Evolutionary conservation across 768 basidiomycete species (phyloP), one percentile per base, ranked within the genome.

Genomic region (Lepiota subincarnata): DNA sequence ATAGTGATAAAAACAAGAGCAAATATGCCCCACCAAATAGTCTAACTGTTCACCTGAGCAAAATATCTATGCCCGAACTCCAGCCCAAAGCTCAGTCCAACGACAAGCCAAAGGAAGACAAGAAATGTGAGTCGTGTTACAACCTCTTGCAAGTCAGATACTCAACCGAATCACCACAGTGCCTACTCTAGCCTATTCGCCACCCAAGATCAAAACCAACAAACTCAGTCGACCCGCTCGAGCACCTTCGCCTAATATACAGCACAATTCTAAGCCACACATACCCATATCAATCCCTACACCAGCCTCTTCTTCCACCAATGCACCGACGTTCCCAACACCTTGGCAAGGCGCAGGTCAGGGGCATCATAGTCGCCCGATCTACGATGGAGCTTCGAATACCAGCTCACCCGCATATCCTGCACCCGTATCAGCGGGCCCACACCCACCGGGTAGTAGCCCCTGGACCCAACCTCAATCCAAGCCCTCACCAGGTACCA

Each of bases 11-110:
- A 55, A 73, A 74, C 40, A 67, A 70, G 53, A 61, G 58, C 42
- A 71, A 75, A 56, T 91, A 92, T 63, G 68, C 72, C 2, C 89
- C 90, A 1, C 90, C 89, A 0, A 76, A 73, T 31, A 83, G 77
- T 56, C 73, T 93, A 0, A 77, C 76, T 0, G 76, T 92, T 1
- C 89, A 92, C 65, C 68, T 93, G 14, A 89, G 89, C 74, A 92
- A 92, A 74, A 90, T 93, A 44, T 74, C 84, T 12, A 92, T 93
- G 82, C 90, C 89, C 0, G 90, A 93, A 64, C 77, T 93, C 13
- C 78, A 79, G 60, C 87, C 87, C 2, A 78, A 75, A 55, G 62
- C 73, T 5, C 60, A 61, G 13, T 60, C 50, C 3, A 57, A 57
- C 36, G 60, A 66, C n/a, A 65, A 69, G 49, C 72, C 70, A 67